Base-by-base conservation (phyloP, 352 stramenopile species). In the Labyrinthula sp. region DNA sequence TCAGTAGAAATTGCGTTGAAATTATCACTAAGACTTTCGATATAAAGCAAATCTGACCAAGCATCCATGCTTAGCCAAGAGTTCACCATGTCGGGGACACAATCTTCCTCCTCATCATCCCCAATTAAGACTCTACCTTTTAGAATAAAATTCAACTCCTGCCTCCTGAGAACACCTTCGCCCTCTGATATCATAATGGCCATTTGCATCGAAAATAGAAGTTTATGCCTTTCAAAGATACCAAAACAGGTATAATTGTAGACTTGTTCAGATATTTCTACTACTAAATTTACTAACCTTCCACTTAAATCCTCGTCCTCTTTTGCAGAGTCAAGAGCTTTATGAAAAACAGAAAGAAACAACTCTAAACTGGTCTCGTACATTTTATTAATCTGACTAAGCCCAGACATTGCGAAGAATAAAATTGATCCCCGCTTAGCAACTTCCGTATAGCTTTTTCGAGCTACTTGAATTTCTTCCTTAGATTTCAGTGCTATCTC, bases 151-250 rank as follows among this genome's bases (percentile, higher is more conserved):
- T 93, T 80, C 12, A 94, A 69, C 45, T 91, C 73, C 0, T 59
- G 48, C 0, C 73, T 71, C 27, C 88, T 72, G 12, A 93, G 62
- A 3, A 76, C 65, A 10, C 67, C 67, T 0, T 79, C 67, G 8
- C 73, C 75, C 28, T 70, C 66, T 58, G 90, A 67, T 55, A 93
- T 86, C 81, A 93, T 92, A 56, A 75, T 89, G 9, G 81, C 88
- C 72, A 93, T 86, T 59, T 92, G 79, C 59, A 93, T 89, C 24
- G 73, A 81, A 56, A 93, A 92, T 77, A 92, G 92, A 47, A 93
- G 70, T 61, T 93, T 93, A 64, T 93, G 82, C n/a, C 77, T 71
- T 67, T 93, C 82, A 35, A 93, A 93, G 49, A 93, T 93, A 18
- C 82, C 82, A 3, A 77, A 92, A 49, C 82, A 93, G 6, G 78